Evolutionary conservation across 1,284 basidiomycete genomes (phyloP).

Genomic region (Chalciporus piperatoides): DNA sequence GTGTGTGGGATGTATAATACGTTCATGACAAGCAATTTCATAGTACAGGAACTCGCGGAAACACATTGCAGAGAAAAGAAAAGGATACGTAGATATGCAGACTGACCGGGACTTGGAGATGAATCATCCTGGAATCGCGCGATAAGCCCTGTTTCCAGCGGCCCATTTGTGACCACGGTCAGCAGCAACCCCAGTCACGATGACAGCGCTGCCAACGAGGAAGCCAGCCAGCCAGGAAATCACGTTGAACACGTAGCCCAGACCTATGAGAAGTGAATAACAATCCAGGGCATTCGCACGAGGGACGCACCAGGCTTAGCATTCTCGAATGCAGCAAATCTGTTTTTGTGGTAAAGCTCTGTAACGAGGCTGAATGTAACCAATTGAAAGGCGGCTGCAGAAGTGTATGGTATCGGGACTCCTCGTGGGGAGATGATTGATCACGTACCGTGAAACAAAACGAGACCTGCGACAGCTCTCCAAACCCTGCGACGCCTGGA

Average conservation of each 20-base stretch:
- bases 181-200: slow-evolving; percentile 63
- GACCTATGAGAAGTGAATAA: slow-evolving; percentile 37
- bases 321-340: slow-evolving; percentile 50
- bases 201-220: slow-evolving; percentile 49
- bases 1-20: neutral
- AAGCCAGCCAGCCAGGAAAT: slow-evolving; percentile 59
- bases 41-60: neutral
- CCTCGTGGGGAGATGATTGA: neutral
- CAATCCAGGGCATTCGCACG: neutral
- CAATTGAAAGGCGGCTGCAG: slow-evolving; percentile 56
- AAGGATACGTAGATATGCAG: too few species aligned
- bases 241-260: slow-evolving; percentile 54
- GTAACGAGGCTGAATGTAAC: slow-evolving; percentile 63
- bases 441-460: slow-evolving; percentile 54
- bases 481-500: slow-evolving; percentile 70
- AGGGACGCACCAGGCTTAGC: slow-evolving; percentile 55
- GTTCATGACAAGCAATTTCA: neutral
- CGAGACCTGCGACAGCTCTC: slow-evolving; percentile 62
- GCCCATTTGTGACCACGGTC: slow-evolving; percentile 69
- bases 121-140: slow-evolving; percentile 41
- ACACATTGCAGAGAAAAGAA: neutral
- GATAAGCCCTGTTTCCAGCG: slow-evolving; percentile 68
- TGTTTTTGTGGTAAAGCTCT: slow-evolving; percentile 47
- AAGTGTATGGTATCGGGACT: neutral
- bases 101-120: too few species aligned